Evolutionary conservation across 2,329 filamentous ascomycete species (phyloP).

Genomic region (Arthrobotrys musiformis): DNA sequence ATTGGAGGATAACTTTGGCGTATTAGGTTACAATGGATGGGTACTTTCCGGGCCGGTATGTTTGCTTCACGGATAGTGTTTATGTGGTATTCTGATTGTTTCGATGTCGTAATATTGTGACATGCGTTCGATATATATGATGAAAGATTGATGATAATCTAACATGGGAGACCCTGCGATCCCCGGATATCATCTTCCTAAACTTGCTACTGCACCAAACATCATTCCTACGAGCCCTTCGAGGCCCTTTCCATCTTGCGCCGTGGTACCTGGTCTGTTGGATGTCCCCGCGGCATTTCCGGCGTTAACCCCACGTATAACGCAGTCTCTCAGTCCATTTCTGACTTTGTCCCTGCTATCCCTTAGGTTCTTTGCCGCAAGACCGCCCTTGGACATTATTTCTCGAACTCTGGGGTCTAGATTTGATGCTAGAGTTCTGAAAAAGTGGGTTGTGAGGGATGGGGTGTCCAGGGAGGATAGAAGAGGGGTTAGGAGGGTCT

Average conservation of each 20-base stretch:
- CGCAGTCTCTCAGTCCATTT: slow-evolving; percentile 83
- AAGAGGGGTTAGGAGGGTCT: slow-evolving; percentile 76
- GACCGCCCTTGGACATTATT: slow-evolving; percentile 82
- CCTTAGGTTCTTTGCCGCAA: slow-evolving; percentile 81
- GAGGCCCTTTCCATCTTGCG: slow-evolving; percentile 40
- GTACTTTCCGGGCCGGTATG: not conserved
- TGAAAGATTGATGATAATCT: not conserved
- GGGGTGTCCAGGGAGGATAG: slow-evolving; percentile 84
- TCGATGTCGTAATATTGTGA: not conserved
- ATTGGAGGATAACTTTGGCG: not conserved
- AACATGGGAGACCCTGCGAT: not conserved
- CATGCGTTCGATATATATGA: not conserved
- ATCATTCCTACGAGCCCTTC: slow-evolving; percentile 54
- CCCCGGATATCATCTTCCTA: slow-evolving; percentile 34
- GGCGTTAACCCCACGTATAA: slow-evolving; percentile 71
- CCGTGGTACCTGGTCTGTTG: not conserved
- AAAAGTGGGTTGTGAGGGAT: slow-evolving; percentile 89
- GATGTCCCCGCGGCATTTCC: slow-evolving; percentile 34
- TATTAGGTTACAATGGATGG: not conserved
- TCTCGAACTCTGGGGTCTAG: slow-evolving; percentile 83
- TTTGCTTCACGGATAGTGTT: not conserved
- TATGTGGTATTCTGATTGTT: not conserved
- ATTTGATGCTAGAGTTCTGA: slow-evolving; percentile 84
- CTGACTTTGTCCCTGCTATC: slow-evolving; percentile 79
- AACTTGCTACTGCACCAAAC: slow-evolving; percentile 53